These are phyloP conservation scores for Starmerella floricola DNA, from an alignment of 805 yeast species.

Conservation along the genomic window DNA sequence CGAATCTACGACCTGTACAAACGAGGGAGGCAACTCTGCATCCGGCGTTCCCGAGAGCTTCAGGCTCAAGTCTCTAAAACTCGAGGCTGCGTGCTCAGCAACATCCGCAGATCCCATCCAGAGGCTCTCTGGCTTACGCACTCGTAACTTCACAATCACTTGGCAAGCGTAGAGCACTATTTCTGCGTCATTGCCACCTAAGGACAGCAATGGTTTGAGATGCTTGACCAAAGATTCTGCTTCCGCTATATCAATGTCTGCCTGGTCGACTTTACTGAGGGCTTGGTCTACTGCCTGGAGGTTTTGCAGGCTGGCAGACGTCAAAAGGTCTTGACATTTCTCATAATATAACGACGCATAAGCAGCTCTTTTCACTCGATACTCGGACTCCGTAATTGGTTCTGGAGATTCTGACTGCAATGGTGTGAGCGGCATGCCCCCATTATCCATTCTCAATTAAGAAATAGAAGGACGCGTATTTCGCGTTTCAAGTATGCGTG, in stretches of 20 bases:
- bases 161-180: neutral
- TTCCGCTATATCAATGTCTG: constrained; percentile 4
- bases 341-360: constrained; percentile 3
- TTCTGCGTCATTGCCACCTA: neutral
- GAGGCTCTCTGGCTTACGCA: neutral
- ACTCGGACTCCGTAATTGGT: neutral
- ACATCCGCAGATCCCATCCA: neutral
- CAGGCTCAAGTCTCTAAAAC: constrained; percentile 2
- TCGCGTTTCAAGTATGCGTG: too few species aligned
- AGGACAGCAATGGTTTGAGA: neutral
- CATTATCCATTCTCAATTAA: neutral
- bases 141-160: constrained; percentile 1
- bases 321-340: neutral
- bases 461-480: too few species aligned
- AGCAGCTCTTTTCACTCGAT: neutral
- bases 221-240: constrained; percentile 1
- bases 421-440: neutral
- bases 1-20: neutral
- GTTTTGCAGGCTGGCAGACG: neutral
- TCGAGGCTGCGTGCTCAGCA: constrained; percentile 1
- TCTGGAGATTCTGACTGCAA: neutral
- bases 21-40: neutral
- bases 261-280: neutral
- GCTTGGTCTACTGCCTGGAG: constrained; percentile 1
- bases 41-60: neutral